Conservation (phyloP, 805 yeast genomes). For the Candida schatavii region DNA sequence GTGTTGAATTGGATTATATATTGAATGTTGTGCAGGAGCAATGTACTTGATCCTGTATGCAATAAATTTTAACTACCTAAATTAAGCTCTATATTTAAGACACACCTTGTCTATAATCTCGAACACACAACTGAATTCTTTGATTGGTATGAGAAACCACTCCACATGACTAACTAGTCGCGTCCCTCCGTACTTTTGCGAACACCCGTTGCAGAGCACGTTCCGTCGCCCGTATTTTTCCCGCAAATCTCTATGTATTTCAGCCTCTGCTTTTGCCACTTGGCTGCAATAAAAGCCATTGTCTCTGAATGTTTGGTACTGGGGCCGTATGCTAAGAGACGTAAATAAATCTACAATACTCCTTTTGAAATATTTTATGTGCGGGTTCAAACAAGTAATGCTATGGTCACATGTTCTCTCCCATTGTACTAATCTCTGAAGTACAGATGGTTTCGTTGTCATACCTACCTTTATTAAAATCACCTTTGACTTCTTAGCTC, state of each 20-base stretch:
- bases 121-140: constrained; percentile 31
- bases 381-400: constrained; percentile 38
- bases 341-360: background rate
- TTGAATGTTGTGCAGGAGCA: too few relatives aligned
- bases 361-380: constrained; percentile 8
- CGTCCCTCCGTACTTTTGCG: constrained; percentile 1
- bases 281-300: constrained; percentile 35
- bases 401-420: constrained; percentile 48
- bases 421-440: constrained; percentile 49
- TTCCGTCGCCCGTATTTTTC: constrained; percentile 45
- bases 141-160: constrained; percentile 55
- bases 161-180: constrained; percentile 38
- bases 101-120: constrained; percentile 29
- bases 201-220: constrained; percentile 48
- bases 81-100: constrained; percentile 5
- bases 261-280: constrained; percentile 37
- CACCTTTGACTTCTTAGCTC: constrained; percentile 34
- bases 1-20: too few relatives aligned
- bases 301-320: constrained; percentile 18
- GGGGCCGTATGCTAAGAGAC: background rate
- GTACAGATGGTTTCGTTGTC: constrained; percentile 44
- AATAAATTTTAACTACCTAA: too few relatives aligned
- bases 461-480: constrained; percentile 52
- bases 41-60: too few relatives aligned
- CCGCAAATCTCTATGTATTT: constrained; percentile 39